Evolutionary conservation across 768 basidiomycete species (phyloP), one percentile per base, ranked within the genome.

Genomic region (Cyclocybe aegerita): DNA sequence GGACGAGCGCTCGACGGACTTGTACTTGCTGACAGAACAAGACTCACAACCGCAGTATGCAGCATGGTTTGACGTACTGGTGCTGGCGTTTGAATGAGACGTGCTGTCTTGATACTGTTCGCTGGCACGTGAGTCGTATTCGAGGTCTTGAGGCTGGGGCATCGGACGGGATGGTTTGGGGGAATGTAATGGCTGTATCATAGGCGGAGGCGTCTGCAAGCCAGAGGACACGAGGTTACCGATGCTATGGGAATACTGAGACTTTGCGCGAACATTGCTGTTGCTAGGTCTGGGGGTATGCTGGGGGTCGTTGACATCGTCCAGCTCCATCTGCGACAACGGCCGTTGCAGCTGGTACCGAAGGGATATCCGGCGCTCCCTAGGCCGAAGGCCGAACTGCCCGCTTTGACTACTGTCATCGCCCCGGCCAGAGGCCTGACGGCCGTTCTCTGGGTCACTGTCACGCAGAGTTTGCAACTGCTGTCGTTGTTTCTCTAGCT

Each of bases 11-110:
- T 69, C 69, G 9, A 62, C 54, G 9, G 50, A 47, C 52, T 69
- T 73, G 61, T 88, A 88, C 54, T 83, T 82, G 42, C 69, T 66
- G 9, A 77, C 71, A 4, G 86, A 85, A 57, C 86, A 88, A 0
- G 72, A 65, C 46, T 81, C 81, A 57, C 86, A 88, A 11, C 84
- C 84, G 49, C 86, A 89, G 57, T 78, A 83, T 0, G 81, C 75
- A 1, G 82, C 81, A 53, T 89, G 86, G 7, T 71, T 66, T 8
- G 65, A 61, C 10, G 65, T 43, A 15, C 60, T 63, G 45, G 51
- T 58, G 54, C 49, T 54, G 50, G 49, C 57, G 30, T 49, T 48
- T 16, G 61, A 50, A 15, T 53, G 51, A n/a, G 9, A 46, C 9
- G 46, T 39, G 30, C 58, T 55, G 23, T 58, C 53, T 17, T 49